Conservation (phyloP, 2,329 filamentous ascomycete species). For the Fusarium denticulatum region DNA sequence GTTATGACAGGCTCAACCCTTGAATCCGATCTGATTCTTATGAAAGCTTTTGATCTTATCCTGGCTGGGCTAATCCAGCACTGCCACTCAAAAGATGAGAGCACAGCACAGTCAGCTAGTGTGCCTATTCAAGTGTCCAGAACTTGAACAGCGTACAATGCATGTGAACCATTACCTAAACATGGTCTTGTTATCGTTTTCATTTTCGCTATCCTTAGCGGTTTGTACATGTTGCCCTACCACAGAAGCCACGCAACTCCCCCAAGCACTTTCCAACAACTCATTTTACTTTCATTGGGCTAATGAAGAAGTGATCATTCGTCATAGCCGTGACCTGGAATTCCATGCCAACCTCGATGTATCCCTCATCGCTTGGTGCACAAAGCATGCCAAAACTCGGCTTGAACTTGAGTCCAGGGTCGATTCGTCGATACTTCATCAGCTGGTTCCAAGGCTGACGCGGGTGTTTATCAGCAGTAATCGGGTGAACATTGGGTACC, state of each 20-base stretch:
- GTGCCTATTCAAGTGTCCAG: not conserved
- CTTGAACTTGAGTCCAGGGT: constrained; percentile 69
- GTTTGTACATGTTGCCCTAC: not conserved
- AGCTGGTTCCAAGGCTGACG: constrained; percentile 70
- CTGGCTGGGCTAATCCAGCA: not conserved
- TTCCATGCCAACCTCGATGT: constrained; percentile 65
- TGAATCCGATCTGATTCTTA: not conserved
- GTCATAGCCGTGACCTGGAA: constrained; percentile 68
- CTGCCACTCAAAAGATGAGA: not conserved
- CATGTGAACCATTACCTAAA: not conserved
- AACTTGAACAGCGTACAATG: not conserved
- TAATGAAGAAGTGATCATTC: constrained; percentile 56
- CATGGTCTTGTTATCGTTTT: not conserved
- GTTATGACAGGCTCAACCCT: not conserved
- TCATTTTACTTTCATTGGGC: constrained; percentile 39
- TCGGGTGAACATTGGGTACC: constrained; percentile 72
- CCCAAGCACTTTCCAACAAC: not conserved
- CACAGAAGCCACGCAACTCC: not conserved
- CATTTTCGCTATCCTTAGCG: not conserved
- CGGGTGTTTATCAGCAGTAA: constrained; percentile 67
- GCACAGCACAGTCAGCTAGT: not conserved
- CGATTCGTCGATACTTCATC: constrained; percentile 68
- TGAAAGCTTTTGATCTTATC: not conserved
- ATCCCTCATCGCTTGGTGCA: constrained; percentile 64
- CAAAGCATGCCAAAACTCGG: constrained; percentile 75